Base-by-base conservation (phyloP, 345 rosid genomes). In the Moricandia moricandioides region DNA sequence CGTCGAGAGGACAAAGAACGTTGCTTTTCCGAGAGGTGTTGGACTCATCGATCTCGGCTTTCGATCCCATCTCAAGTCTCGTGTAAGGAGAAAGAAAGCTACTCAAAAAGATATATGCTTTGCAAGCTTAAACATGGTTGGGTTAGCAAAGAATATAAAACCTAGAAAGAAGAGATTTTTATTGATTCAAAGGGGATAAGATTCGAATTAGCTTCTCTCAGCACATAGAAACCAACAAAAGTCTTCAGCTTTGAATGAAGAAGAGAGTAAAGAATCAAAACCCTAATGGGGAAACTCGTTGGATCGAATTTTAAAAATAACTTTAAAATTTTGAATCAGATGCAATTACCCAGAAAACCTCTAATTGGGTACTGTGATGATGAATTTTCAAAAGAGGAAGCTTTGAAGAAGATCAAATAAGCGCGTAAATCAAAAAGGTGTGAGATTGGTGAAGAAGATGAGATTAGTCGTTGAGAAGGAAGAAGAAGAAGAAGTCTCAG, bases 11-110 rank as follows among this genome's bases (percentile, higher is more conserved):
- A 59, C 30, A 55, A 59, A 82, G 81, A 52, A 5, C 64, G 47
- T 21, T 77, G 2, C 65, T 14, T 72, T 73, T 81, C 1, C 65
- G 67, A n/a, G 29, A 0, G 59, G 62, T 76, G 58, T 81, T 78
- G 8, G 82, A 80, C 69, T 83, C 89, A 80, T 78, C 87, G 62
- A 82, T 82, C 71, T 82, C 87, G 56, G 40, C 64, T 56, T 57
- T 61, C 0, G 86, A 79, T 69, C 61, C 86, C 97, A 21, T 21
- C 24, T 21, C 24, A 21, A 21, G 2, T 21, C 24, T 21, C 24
- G 24, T 21, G 24, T n/a, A n/a, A n/a, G n/a, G n/a, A n/a, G n/a
- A n/a, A n/a, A n/a, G n/a, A n/a, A 62, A 61, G 65, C 64, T 59
- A 34, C 43, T 72, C 14, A 68, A 61, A 21, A 21, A 21, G 24